Evolutionary conservation across 2,329 filamentous ascomycete genomes (phyloP).

Genomic region (Raffaelea arxii): DNA sequence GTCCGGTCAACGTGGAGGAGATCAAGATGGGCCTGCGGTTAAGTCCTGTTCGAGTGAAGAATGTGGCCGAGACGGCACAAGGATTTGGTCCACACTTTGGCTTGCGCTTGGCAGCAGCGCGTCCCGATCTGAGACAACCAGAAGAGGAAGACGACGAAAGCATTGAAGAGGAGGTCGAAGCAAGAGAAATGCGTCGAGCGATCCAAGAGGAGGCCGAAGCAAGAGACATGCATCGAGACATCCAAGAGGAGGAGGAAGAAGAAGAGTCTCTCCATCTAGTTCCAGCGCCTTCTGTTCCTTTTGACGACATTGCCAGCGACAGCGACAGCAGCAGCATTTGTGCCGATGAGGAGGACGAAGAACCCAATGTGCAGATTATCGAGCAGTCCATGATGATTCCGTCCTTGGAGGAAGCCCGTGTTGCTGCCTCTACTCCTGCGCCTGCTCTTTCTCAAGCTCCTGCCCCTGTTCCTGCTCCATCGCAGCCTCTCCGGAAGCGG

Average conservation of each 20-base stretch:
- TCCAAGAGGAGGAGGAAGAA: slow-evolving; percentile 15
- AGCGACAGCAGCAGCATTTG: slow-evolving; percentile 36
- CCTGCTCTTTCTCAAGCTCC: too few relatives aligned
- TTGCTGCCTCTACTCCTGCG: background rate
- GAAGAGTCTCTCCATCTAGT: background rate
- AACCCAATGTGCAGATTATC: slow-evolving; percentile 34
- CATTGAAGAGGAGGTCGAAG: too few relatives aligned
- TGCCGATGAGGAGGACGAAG: slow-evolving; percentile 30
- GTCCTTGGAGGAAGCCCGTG: slow-evolving; percentile 20
- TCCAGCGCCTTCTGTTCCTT: slow-evolving; percentile 8
- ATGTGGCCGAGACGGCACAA: slow-evolving; percentile 36
- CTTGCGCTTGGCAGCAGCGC: slow-evolving; percentile 15
- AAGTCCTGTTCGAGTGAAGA: slow-evolving; percentile 46
- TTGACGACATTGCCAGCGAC: slow-evolving; percentile 22
- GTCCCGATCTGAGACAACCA: too few relatives aligned
- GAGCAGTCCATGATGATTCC: slow-evolving; percentile 29
- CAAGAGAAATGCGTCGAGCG: too few relatives aligned
- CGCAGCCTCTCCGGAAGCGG: too few relatives aligned
- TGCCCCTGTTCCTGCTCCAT: too few relatives aligned
- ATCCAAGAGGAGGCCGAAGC: slow-evolving; percentile 17
- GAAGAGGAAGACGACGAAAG: too few relatives aligned
- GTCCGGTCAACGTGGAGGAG: slow-evolving; percentile 59
- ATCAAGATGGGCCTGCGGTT: slow-evolving; percentile 58
- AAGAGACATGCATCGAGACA: too few relatives aligned
- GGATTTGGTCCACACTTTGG: slow-evolving; percentile 22